phyloP scores from a whole-genome alignment of 1,284 basidiomycete genomes.

The Microbotryum saponariae region DNA sequence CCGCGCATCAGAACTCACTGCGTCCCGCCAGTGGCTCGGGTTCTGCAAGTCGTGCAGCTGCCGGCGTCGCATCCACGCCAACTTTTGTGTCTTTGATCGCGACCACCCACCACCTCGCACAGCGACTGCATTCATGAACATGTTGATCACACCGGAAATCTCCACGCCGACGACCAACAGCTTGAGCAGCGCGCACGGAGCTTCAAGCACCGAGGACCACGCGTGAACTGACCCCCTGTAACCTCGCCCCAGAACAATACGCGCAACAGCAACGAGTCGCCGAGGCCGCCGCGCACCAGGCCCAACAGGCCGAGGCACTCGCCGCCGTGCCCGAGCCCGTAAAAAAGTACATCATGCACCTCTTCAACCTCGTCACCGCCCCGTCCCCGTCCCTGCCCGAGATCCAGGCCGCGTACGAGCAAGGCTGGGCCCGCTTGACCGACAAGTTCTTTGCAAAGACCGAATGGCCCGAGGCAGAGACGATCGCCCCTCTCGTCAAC shows the following conservation, averaged over 20 bases:
- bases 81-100: too few relatives aligned
- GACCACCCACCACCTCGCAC: too few relatives aligned
- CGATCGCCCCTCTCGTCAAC: slow-evolving; percentile 86
- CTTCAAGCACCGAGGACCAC: not conserved
- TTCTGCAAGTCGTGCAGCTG: too few relatives aligned
- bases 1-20: too few relatives aligned
- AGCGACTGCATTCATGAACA: too few relatives aligned
- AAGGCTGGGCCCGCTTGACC: slow-evolving; percentile 88
- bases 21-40: too few relatives aligned
- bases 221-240: not conserved
- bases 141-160: too few relatives aligned
- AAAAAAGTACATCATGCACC: slow-evolving; percentile 32
- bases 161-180: not conserved
- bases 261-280: slow-evolving; percentile 33
- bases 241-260: slow-evolving; percentile 20
- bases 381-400: slow-evolving; percentile 27
- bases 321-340: slow-evolving; percentile 31
- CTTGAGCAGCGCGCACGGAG: not conserved
- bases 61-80: too few relatives aligned
- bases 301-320: slow-evolving; percentile 27
- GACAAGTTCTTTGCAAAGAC: slow-evolving; percentile 89
- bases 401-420: slow-evolving; percentile 33
- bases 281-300: slow-evolving; percentile 27
- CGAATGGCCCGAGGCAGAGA: slow-evolving; percentile 96
- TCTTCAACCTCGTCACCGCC: slow-evolving; percentile 28